These are phyloP conservation scores for Phanerochaete carnosa DNA, from an alignment of 768 basidiomycete species.

Conservation along the genomic window DNA sequence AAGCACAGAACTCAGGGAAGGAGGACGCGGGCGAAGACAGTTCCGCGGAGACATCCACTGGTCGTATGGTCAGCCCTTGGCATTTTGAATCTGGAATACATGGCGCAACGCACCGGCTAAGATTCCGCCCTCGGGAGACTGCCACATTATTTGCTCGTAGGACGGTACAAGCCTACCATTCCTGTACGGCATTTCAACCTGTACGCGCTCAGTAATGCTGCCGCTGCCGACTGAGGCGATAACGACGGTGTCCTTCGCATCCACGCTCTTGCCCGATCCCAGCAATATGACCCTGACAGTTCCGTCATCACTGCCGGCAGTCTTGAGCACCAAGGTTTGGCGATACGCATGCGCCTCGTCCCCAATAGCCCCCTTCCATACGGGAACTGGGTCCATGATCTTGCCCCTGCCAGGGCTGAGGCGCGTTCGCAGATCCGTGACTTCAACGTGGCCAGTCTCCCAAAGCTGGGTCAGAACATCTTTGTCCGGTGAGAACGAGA, in stretches of 20 bases:
- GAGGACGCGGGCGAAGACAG: conserved; percentile 24
- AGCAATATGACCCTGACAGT: conserved; percentile 35
- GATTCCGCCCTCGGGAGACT: conserved; percentile 47
- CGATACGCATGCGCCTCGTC: not conserved
- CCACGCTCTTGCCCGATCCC: conserved; percentile 32
- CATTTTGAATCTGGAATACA: not conserved
- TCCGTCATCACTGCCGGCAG: conserved; percentile 11
- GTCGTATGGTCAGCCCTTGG: not conserved
- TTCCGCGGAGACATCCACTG: not conserved
- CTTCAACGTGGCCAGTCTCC: conserved; percentile 61
- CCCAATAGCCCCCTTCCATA: conserved; percentile 19
- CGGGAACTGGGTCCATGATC: conserved; percentile 55
- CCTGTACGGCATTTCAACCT: conserved; percentile 12
- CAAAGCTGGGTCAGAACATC: conserved; percentile 69
- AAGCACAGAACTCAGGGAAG: conserved; percentile 63
- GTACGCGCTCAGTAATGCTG: not conserved
- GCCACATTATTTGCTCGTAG: conserved; percentile 32
- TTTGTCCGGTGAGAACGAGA: conserved; percentile 51
- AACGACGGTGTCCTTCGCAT: conserved; percentile 14
- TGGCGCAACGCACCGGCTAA: conserved; percentile 25
- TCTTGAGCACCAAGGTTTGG: not conserved
- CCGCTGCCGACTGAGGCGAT: conserved; percentile 9
- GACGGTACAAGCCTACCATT: conserved; percentile 49
- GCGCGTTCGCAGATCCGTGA: conserved; percentile 70
- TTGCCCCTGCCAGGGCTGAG: conserved; percentile 54